Evolutionary conservation across 2,329 filamentous ascomycete genomes (phyloP).

Genomic region (Colletotrichum godetiae): DNA sequence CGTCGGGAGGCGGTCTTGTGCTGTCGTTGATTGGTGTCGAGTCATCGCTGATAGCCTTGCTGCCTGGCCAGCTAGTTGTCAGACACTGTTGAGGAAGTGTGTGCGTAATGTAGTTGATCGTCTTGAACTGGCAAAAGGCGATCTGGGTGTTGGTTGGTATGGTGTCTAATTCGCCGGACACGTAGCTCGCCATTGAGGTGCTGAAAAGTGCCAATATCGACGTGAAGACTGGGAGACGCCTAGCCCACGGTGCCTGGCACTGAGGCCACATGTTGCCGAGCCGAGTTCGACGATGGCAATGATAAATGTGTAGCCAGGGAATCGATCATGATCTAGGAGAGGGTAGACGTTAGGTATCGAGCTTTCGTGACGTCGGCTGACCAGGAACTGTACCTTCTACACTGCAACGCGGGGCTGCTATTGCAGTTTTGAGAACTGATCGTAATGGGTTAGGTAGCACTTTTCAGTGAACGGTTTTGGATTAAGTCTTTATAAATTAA

Average conservation of each 20-base stretch:
- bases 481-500: too few relatives aligned
- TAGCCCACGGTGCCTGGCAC: not conserved
- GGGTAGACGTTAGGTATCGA: too few relatives aligned
- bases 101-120: constrained; percentile 86
- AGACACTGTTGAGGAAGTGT: constrained; percentile 81
- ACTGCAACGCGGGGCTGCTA: too few relatives aligned
- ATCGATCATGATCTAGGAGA: not conserved
- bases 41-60: not conserved
- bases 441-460: too few relatives aligned
- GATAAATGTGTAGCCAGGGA: not conserved
- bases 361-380: too few relatives aligned
- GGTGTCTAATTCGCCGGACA: not conserved
- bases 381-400: too few relatives aligned
- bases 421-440: too few relatives aligned
- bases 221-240: not conserved
- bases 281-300: not conserved
- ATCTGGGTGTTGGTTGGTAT: not conserved
- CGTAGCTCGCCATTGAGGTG: not conserved
- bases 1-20: not conserved
- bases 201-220: not conserved
- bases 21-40: not conserved
- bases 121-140: constrained; percentile 64
- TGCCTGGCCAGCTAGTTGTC: constrained; percentile 66
- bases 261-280: not conserved
- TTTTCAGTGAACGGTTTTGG: too few relatives aligned